These are phyloP conservation scores for Fagopyrum esculentum DNA, from an alignment of 148 eudicot species.

Conservation along the genomic window DNA sequence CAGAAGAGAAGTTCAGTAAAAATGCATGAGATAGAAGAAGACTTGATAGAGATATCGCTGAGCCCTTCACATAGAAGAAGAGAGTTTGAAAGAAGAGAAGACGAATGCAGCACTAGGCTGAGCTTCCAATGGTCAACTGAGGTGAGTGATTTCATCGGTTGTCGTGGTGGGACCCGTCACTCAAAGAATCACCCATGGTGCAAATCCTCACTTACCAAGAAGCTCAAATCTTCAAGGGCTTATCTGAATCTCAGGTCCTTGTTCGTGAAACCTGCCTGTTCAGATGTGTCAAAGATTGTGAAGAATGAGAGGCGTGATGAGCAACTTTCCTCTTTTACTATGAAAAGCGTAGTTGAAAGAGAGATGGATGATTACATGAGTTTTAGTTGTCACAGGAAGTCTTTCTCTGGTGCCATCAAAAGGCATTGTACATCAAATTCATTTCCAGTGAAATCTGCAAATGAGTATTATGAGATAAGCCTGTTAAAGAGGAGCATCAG, in stretches of 20 bases:
- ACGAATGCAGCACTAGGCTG: conserved; percentile 20
- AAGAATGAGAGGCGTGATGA: conserved; percentile 16
- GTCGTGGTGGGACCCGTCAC: neutral
- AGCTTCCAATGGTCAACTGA: conserved; percentile 56
- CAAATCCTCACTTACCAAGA: conserved; percentile 34
- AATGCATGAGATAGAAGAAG: conserved; percentile 33
- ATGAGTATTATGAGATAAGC: conserved; percentile 32
- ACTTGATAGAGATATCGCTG: conserved; percentile 56
- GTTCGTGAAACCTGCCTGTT: conserved; percentile 41
- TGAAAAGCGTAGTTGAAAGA: conserved; percentile 23
- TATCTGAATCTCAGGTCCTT: conserved; percentile 60
- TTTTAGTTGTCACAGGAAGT: conserved; percentile 39
- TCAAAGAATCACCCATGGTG: conserved; percentile 40
- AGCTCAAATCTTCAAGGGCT: conserved; percentile 45
- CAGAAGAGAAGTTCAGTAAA: neutral
- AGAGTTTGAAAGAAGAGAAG: conserved; percentile 39
- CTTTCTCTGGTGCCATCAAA: conserved; percentile 53
- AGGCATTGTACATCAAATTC: conserved; percentile 34
- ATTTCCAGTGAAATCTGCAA: conserved; percentile 26
- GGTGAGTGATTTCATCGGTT: conserved; percentile 25
- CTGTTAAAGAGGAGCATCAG: conserved; percentile 40
- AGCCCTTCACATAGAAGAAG: conserved; percentile 27
- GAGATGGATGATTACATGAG: conserved; percentile 16
- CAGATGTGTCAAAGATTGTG: conserved; percentile 22
- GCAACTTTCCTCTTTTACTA: conserved; percentile 22